These are phyloP conservation scores for Rubus idaeus DNA, from an alignment of 306 rosid genomes.

Conservation along the genomic window DNA sequence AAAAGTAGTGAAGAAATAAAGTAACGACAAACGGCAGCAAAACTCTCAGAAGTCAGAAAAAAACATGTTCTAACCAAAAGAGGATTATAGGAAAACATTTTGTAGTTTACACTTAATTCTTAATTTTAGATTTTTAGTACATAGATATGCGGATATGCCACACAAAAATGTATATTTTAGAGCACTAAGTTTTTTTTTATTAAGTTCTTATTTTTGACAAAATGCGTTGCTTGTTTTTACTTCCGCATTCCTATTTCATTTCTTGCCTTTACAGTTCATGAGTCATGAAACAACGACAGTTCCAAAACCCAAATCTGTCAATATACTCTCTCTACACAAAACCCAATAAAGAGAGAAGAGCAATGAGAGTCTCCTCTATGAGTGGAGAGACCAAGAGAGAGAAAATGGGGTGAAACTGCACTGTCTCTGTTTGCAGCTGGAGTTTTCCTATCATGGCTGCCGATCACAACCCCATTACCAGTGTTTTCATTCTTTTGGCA, in stretches of 20 bases:
- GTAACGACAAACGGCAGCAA: not conserved
- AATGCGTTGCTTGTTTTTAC: constrained; percentile 18
- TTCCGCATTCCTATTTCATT: constrained; percentile 23
- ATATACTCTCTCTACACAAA: constrained; percentile 29
- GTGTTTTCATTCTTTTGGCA: constrained; percentile 29
- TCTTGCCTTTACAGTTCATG: constrained; percentile 43
- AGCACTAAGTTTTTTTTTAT: not conserved
- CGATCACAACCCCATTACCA: constrained; percentile 35
- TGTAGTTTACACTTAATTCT: not conserved
- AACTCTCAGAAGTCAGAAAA: not conserved
- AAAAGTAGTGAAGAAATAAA: not conserved
- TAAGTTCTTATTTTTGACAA: not conserved
- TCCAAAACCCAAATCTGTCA: constrained; percentile 36
- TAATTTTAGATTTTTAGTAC: too few relatives aligned
- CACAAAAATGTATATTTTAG: too few relatives aligned
- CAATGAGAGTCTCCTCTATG: not conserved
- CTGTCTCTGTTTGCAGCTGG: constrained; percentile 35
- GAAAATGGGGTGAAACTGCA: constrained; percentile 19
- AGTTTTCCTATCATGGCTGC: constrained; percentile 34
- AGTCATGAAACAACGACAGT: constrained; percentile 45
- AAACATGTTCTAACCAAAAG: not conserved
- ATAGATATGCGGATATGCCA: too few relatives aligned
- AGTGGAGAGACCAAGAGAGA: constrained; percentile 23
- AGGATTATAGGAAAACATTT: not conserved
- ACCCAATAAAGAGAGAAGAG: constrained; percentile 37